phyloP scores from a whole-genome alignment of 164 flowering plant genomes.

The Nymphaea colorata region DNA sequence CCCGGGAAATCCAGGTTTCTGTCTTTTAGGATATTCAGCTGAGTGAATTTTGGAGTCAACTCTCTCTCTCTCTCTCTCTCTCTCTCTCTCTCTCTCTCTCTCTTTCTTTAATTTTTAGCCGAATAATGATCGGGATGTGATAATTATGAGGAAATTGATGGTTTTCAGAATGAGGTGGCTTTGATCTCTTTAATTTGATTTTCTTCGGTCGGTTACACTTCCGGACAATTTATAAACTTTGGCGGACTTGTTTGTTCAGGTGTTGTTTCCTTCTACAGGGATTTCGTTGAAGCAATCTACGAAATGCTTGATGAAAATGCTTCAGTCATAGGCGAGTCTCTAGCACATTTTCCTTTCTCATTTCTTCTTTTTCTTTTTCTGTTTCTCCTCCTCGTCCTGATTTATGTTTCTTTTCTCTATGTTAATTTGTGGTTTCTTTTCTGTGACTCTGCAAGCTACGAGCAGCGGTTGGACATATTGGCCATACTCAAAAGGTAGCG shows the following conservation, averaged over 20 bases:
- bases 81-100: not conserved
- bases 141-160: not conserved
- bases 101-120: not conserved
- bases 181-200: too few species aligned
- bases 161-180: too few species aligned
- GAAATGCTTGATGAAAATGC: slow-evolving; percentile 50
- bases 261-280: slow-evolving; percentile 45
- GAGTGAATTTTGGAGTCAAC: not conserved
- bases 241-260: slow-evolving; percentile 19
- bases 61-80: not conserved
- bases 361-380: not conserved
- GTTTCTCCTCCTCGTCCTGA: not conserved
- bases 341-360: not conserved
- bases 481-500: slow-evolving; percentile 60
- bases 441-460: not conserved
- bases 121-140: not conserved
- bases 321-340: slow-evolving; percentile 54
- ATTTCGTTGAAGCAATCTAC: slow-evolving; percentile 55
- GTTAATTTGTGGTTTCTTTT: not conserved
- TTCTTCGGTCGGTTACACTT: not conserved
- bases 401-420: not conserved
- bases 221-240: not conserved
- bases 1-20: slow-evolving; percentile 89
- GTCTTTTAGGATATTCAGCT: not conserved
- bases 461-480: slow-evolving; percentile 61